phyloP scores from a whole-genome alignment of 371 early-diverging fungal genomes.

The Basidiobolus meristosporus region DNA sequence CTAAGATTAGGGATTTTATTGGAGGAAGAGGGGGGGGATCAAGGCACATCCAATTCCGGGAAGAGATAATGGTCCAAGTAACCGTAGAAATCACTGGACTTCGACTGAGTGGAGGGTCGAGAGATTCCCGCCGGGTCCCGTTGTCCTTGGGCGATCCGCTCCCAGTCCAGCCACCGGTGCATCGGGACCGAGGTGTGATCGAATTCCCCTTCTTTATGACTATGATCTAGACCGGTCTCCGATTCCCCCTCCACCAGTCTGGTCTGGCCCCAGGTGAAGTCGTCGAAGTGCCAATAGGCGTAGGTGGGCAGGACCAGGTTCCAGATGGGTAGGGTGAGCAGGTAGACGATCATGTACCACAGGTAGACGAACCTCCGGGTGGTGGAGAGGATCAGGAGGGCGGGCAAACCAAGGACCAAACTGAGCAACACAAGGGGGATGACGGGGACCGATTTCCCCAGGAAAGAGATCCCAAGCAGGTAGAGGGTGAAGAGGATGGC shows the following conservation, averaged over 20 bases:
- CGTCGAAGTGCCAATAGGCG: constrained; percentile 99
- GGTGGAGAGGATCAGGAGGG: constrained; percentile 80
- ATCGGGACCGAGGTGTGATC: constrained; percentile 36
- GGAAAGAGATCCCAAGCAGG: constrained; percentile 42
- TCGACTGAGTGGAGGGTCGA: too few relatives aligned
- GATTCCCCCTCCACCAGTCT: constrained; percentile 61
- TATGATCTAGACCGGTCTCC: constrained; percentile 14
- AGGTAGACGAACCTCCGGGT: constrained; percentile 79
- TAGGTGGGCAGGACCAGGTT: constrained; percentile 93
- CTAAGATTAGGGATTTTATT: too few relatives aligned
- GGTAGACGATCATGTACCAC: constrained; percentile 91
- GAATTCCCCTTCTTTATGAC: constrained; percentile 35
- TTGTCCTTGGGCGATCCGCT: too few relatives aligned
- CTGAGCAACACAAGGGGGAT: constrained; percentile 66
- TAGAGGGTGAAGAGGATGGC: constrained; percentile 87
- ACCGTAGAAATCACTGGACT: too few relatives aligned
- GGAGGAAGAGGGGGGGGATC: too few relatives aligned
- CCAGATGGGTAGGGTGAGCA: constrained; percentile 93
- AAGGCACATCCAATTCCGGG: too few relatives aligned
- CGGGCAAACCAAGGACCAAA: constrained; percentile 80
- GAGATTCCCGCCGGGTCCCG: too few relatives aligned
- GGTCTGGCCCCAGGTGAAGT: constrained; percentile 98
- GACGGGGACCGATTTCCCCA: constrained; percentile 28
- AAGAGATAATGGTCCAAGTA: too few relatives aligned
- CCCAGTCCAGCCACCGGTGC: constrained; percentile 51